Base-by-base conservation (phyloP, 208 protist genomes). In the Trypanosoma brucei region DNA sequence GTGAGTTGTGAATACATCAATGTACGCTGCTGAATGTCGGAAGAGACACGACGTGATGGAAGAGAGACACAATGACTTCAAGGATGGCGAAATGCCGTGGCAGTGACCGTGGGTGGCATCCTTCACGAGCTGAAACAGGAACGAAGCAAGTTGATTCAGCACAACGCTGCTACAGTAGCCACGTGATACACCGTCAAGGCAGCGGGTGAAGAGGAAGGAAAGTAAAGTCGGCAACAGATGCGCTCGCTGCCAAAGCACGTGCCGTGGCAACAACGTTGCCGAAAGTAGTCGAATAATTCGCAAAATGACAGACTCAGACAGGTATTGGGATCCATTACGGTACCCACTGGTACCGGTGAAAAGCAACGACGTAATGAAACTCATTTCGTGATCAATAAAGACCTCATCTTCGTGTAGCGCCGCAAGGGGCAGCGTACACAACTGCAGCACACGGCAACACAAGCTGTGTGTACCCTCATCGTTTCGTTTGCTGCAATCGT, bases 1-100 rank as follows among this genome's bases (percentile, higher is more conserved):
- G 75, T 79, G 78, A 31, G 68, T 68, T 31, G 84, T 90, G 73
- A 88, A 94, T 50, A 91, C 67, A 59, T 82, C 63, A 0, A 91
- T 65, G 68, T 84, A 76, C 38, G 73, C 68, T 9, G 72, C 72
- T 8, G 84, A 68, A 0, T 83, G 69, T 37, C 86, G 69, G 46
- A 94, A 88, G 35, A 94, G 51, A 30, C 65, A 71, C 0, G 82
- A 46, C 2, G 79, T 86, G 45, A 72, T 57, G 7, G 84, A 78
- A 22, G 88, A 75, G 3, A 94, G 76, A 46, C 72, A 70, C 37
- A 84, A 59, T n/a, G 68, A 74, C 59, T 80, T 75, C 58, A 77
- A 40, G 3, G 56, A 63, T 9, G 42, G 34, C 5, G 44, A 59
- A 0, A 42, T 58, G 38, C 62, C 59, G 35, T 54, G 57, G 5